Evolutionary conservation across 257 asterid genomes (phyloP).

Genomic region (Rubia yunnanensis): DNA sequence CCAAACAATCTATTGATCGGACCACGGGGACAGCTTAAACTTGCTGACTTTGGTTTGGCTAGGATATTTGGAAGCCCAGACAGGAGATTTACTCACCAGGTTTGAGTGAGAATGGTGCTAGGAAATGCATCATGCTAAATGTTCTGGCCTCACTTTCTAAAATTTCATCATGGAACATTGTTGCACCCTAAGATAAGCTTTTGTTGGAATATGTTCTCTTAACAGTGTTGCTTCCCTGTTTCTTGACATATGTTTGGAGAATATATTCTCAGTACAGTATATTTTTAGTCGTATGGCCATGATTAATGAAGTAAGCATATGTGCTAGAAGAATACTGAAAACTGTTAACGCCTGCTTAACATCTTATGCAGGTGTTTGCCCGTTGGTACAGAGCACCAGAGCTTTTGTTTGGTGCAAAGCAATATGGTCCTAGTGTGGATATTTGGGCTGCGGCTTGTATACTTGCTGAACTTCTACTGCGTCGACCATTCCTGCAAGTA

Average conservation of each 20-base stretch:
- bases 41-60: conserved; percentile 97
- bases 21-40: conserved; percentile 81
- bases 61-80: conserved; percentile 95
- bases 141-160: neutral
- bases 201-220: neutral
- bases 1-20: conserved; percentile 97
- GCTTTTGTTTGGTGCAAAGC: conserved; percentile 94
- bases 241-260: neutral
- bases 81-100: conserved; percentile 97
- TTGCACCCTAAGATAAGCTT: neutral
- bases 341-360: neutral
- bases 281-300: neutral
- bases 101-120: conserved; percentile 18
- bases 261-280: neutral
- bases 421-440: conserved; percentile 97
- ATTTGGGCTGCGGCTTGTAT: conserved; percentile 99
- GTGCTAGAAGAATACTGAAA: neutral
- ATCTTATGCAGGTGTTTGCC: conserved; percentile 70
- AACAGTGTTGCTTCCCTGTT: neutral
- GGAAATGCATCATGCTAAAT: neutral
- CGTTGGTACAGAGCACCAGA: conserved; percentile 99
- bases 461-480: conserved; percentile 89
- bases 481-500: conserved; percentile 94
- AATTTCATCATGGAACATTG: neutral
- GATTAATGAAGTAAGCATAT: neutral